Evolutionary conservation across 768 basidiomycete species (phyloP), one percentile per base, ranked within the genome.

Genomic region (Pisolithus orientalis): DNA sequence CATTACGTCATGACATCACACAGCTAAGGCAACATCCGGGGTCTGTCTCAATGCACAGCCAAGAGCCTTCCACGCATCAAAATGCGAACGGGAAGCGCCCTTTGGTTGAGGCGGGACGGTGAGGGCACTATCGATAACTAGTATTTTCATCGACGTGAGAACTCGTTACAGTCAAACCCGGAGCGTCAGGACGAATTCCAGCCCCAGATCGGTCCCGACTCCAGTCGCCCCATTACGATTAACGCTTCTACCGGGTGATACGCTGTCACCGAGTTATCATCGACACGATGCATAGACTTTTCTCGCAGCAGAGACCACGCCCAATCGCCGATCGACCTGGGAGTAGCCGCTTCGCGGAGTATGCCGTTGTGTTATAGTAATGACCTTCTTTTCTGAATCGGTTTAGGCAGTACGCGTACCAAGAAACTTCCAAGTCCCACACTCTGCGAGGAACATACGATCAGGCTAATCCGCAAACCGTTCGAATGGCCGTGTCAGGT

Each of bases 51-150:
- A 59, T 61, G 38, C 55, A 65, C 38, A 47, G 57, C 13, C 57
- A 58, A 51, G 66, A 68, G 31, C 67, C 75, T 5, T 74, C 77
- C 5, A 65, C 70, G 6, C 55, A 60, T 47, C 37, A 65, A 9
- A 87, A 87, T 57, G 58, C 61, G 10, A 86, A 86, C 56, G 81
- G 83, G 44, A 91, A 90, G 61, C 82, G 89, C 16, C 73, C 70
- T 50, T 80, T 83, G 73, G 58, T 63, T 16, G 74, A 76, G 39
- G 56, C 60, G 43, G 71, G 70, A 52, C 67, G 70, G 82, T 81
- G 51, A 66, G 76, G 40, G 25, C 17, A 32, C 9, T 44, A 34
- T 34, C 38, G 16, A 25, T 8, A 28, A 37, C 45, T 43, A 10
- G 21, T 29, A 44, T 25, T 16, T 48, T 6, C 42, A 5, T 51